Evolutionary conservation across 306 rosid genomes (phyloP).

Genomic region (Nissolia schottii): DNA sequence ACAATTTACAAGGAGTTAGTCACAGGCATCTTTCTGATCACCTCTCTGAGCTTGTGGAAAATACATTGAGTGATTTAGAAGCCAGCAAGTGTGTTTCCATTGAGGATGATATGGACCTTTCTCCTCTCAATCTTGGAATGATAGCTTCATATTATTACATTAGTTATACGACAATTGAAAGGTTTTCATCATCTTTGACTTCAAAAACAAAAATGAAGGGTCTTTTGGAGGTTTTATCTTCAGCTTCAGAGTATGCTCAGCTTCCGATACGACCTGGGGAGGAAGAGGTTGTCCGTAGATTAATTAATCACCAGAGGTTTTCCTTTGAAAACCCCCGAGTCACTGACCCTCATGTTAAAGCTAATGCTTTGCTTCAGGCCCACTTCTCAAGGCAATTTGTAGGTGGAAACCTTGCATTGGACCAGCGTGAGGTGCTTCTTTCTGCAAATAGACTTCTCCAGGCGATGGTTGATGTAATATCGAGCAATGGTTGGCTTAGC

Average conservation of each 20-base stretch:
- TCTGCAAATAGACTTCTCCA: slow-evolving; percentile 80
- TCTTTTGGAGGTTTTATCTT: slow-evolving; percentile 73
- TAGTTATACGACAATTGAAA: slow-evolving; percentile 83
- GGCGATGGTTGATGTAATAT: slow-evolving; percentile 93
- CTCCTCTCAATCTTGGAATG: slow-evolving; percentile 85
- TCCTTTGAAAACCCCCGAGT: slow-evolving; percentile 75
- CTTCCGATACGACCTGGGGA: slow-evolving; percentile 93
- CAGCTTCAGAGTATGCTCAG: slow-evolving; percentile 83
- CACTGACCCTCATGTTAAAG: slow-evolving; percentile 81
- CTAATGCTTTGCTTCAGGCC: slow-evolving; percentile 91
- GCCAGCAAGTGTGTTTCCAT: slow-evolving; percentile 73
- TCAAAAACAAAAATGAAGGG: slow-evolving; percentile 91
- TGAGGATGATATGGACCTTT: slow-evolving; percentile 79
- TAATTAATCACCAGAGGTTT: slow-evolving; percentile 88
- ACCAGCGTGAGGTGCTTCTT: slow-evolving; percentile 84
- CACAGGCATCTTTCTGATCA: slow-evolving; percentile 91
- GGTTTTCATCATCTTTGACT: slow-evolving; percentile 79
- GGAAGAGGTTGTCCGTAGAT: slow-evolving; percentile 74
- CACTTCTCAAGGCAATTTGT: slow-evolving; percentile 82
- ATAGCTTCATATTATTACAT: slow-evolving; percentile 87
- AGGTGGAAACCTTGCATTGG: slow-evolving; percentile 76
- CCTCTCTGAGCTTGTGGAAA: slow-evolving; percentile 89
- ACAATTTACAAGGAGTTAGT: slow-evolving; percentile 94
- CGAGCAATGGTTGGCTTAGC: slow-evolving; percentile 90
- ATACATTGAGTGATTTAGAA: slow-evolving; percentile 76